Percentiles rank a stretch among this genome's conserved stretches.
Evolutionary conservation across 345 rosid genomes (phyloP).

Genomic region (Arabis alpina): DNA sequence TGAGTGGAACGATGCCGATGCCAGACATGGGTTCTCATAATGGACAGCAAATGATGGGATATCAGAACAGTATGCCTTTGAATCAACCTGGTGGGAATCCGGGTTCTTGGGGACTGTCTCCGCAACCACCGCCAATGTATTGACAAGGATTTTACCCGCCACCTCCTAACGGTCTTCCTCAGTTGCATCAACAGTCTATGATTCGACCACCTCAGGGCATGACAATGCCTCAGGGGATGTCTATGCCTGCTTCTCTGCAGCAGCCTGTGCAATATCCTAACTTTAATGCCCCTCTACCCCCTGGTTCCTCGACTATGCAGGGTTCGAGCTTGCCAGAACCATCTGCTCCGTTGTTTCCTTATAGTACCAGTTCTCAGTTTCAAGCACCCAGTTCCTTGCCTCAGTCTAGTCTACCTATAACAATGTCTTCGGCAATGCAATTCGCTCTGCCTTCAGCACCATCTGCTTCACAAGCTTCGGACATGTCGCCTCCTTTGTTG

Average conservation of each 20-base stretch:
- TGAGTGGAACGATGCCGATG: constrained; percentile 54
- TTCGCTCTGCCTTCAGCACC: constrained; percentile 50
- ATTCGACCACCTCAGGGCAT: constrained; percentile 79
- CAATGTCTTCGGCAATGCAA: constrained; percentile 40
- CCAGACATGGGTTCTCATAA: constrained; percentile 60
- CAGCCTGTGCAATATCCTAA: constrained; percentile 77
- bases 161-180: constrained; percentile 80
- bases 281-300: constrained; percentile 58
- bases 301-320: constrained; percentile 55
- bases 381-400: constrained; percentile 49
- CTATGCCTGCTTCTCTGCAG: constrained; percentile 70
- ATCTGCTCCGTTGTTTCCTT: constrained; percentile 49
- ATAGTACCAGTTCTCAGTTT: constrained; percentile 48
- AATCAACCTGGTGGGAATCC: constrained; percentile 87
- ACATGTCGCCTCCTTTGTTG: constrained; percentile 54
- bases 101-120: constrained; percentile 82
- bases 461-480: constrained; percentile 62
- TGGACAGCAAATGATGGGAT: constrained; percentile 63
- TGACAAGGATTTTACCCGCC: constrained; percentile 87
- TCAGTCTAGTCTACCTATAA: constrained; percentile 26
- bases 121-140: constrained; percentile 77
- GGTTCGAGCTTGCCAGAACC: constrained; percentile 58
- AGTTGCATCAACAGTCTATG: constrained; percentile 80
- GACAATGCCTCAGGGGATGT: constrained; percentile 71
- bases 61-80: constrained; percentile 70